These are phyloP conservation scores for Gynostemma pentaphyllum DNA, from an alignment of 306 rosid genomes.

Conservation along the genomic window DNA sequence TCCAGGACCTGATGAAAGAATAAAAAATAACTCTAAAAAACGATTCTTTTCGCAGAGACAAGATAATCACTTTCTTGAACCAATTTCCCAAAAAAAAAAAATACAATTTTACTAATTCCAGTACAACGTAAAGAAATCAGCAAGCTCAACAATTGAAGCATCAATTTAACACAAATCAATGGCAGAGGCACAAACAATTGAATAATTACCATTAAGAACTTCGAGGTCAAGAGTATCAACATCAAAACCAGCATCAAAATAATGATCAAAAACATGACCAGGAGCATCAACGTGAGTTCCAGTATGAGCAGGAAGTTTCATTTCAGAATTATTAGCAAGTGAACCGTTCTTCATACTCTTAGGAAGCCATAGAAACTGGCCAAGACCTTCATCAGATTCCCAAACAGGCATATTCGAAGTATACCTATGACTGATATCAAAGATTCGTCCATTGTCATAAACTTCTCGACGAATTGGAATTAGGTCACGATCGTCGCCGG, in stretches of 20 bases:
- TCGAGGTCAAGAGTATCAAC: slow-evolving; percentile 52
- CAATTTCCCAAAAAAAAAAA: too few species aligned
- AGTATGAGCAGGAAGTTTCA: slow-evolving; percentile 45
- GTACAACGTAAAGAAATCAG: neutral
- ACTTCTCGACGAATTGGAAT: slow-evolving; percentile 55
- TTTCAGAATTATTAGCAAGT: slow-evolving; percentile 29
- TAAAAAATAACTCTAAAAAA: neutral
- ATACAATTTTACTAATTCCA: neutral
- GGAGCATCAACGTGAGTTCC: slow-evolving; percentile 77
- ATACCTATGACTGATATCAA: slow-evolving; percentile 44
- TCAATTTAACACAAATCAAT: neutral
- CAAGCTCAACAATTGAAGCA: neutral
- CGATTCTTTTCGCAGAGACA: neutral
- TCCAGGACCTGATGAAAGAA: slow-evolving; percentile 37
- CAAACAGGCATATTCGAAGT: slow-evolving; percentile 37
- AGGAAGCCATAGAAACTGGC: slow-evolving; percentile 43
- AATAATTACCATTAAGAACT: slow-evolving; percentile 44
- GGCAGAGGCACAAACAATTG: neutral
- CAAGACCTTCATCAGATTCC: slow-evolving; percentile 45
- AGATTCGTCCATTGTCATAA: slow-evolving; percentile 37
- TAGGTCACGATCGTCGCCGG: slow-evolving; percentile 9
- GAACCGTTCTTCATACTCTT: slow-evolving; percentile 60
- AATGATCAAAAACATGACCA: slow-evolving; percentile 49
- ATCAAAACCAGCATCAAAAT: slow-evolving; percentile 59
- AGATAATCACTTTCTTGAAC: too few species aligned